phyloP scores from a whole-genome alignment of 176 grass and related monocot species.

The Musa acuminata region DNA sequence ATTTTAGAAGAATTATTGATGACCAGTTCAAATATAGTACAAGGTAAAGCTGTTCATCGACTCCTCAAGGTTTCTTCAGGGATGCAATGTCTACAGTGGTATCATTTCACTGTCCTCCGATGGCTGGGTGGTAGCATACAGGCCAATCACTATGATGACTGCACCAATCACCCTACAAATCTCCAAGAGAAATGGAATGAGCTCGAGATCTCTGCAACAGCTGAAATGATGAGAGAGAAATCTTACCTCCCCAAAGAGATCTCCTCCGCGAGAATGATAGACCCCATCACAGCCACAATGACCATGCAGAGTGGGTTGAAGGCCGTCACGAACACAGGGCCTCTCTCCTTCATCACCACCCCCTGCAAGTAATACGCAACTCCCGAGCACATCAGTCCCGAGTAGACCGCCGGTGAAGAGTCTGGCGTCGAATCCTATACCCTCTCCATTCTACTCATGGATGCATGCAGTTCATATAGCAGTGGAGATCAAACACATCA shows the following conservation, averaged over 20 bases:
- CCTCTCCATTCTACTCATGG: no score
- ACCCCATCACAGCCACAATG: constrained; percentile 33
- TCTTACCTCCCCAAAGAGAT: constrained; percentile 35
- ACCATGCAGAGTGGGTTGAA: constrained; percentile 54
- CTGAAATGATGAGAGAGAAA: not conserved
- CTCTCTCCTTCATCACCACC: constrained; percentile 39
- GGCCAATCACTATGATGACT: not conserved
- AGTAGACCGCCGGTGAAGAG: constrained; percentile 69
- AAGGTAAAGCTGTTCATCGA: no score
- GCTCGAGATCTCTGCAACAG: not conserved
- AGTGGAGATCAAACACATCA: no score
- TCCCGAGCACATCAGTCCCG: constrained; percentile 49
- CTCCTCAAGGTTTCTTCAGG: no score
- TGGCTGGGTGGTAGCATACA: not conserved
- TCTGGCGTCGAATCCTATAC: constrained; percentile 59
- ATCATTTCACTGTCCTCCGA: not conserved
- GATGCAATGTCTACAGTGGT: no score
- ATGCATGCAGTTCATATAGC: no score
- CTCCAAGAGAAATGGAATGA: not conserved
- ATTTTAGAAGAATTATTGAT: no score
- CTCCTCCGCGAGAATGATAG: constrained; percentile 40
- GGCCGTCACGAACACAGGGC: constrained; percentile 45
- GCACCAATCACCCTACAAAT: constrained; percentile 1
- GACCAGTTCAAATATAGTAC: no score
- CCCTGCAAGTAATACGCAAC: constrained; percentile 44